Percentiles rank a stretch among this genome's conserved stretches.
Conservation (phyloP, 2,329 filamentous ascomycete genomes). For the Fusarium subglutinans region DNA sequence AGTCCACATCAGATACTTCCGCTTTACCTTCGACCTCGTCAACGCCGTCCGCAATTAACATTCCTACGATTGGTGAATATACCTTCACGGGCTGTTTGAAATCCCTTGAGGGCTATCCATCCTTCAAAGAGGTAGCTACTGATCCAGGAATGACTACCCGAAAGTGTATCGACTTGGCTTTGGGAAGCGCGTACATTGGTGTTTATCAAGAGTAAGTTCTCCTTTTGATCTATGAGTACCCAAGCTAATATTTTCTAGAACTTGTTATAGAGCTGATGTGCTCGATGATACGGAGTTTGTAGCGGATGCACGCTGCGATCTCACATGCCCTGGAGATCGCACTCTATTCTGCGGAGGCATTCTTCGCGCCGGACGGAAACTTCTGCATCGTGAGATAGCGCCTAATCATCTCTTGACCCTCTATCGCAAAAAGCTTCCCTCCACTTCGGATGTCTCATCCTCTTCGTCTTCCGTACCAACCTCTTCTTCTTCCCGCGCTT, state of each 20-base stretch:
- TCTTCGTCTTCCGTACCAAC: background rate
- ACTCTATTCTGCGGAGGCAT: background rate
- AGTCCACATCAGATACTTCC: background rate
- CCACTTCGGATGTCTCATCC: background rate
- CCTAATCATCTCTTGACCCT: background rate
- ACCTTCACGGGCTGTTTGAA: background rate
- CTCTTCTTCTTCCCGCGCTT: no score
- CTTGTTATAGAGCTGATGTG: background rate
- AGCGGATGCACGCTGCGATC: background rate
- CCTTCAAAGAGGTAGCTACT: background rate
- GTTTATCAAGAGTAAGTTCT: background rate
- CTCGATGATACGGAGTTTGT: background rate
- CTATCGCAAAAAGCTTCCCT: background rate
- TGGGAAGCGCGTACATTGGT: background rate
- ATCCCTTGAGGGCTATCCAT: accelerated
- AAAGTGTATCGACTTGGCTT: background rate
- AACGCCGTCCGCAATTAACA: background rate
- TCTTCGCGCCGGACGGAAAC: background rate
- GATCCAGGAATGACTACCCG: background rate
- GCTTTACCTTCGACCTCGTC: background rate
- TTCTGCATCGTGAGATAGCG: background rate
- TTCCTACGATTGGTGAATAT: background rate
- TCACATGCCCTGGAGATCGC: background rate
- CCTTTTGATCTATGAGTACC: no score
- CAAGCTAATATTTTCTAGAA: background rate